These are phyloP conservation scores for Straminergon stramineum DNA, from an alignment of 225 moss, liverwort and hornwort genomes.

Conservation along the genomic window DNA sequence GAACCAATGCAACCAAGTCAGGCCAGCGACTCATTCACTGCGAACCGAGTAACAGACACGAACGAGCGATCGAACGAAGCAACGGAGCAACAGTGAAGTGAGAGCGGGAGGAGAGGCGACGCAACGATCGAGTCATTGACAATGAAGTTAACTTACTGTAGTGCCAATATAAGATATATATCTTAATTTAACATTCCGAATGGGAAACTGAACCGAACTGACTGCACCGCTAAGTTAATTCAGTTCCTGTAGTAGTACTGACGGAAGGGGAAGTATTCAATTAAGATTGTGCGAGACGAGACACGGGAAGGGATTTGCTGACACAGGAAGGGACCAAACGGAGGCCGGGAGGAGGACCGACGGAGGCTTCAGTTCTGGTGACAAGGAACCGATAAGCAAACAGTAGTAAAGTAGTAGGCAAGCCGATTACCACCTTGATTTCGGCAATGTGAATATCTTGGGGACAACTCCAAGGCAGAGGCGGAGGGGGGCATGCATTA, in stretches of 20 bases:
- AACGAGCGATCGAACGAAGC: not conserved
- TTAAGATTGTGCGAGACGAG: not conserved
- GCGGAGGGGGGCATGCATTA: too few species aligned
- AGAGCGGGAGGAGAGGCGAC: not conserved
- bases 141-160: too few species aligned
- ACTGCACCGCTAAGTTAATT: not conserved
- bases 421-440: too few species aligned
- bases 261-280: too few species aligned
- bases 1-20: not conserved
- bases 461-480: too few species aligned
- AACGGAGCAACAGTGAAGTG: not conserved
- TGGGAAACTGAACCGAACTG: not conserved
- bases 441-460: too few species aligned
- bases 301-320: not conserved
- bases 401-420: too few species aligned
- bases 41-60: not conserved
- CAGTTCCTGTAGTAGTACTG: too few species aligned
- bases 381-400: too few species aligned
- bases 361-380: not conserved
- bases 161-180: too few species aligned
- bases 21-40: not conserved
- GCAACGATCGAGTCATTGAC: not conserved
- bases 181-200: not conserved
- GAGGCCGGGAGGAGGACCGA: too few species aligned
- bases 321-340: not conserved